phyloP scores from a whole-genome alignment of 1,284 basidiomycete species.

The Irpex rosettiformis region DNA sequence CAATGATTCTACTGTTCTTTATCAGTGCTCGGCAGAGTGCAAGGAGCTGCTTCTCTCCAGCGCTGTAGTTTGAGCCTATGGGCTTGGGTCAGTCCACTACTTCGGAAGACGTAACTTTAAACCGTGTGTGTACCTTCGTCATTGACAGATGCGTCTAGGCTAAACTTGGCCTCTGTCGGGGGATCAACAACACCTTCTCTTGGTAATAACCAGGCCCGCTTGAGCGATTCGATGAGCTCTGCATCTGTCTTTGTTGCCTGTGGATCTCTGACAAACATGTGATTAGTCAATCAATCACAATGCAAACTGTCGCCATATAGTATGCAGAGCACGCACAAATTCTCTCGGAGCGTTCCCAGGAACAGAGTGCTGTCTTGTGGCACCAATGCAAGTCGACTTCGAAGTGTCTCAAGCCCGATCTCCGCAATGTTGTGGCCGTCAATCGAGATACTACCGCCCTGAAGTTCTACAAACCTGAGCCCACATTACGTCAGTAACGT shows the following conservation, averaged over 20 bases:
- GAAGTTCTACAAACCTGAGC: slow-evolving; percentile 62
- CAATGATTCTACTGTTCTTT: slow-evolving; percentile 66
- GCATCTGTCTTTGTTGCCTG: slow-evolving; percentile 48
- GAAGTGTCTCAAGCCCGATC: slow-evolving; percentile 55
- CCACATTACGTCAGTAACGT: background rate
- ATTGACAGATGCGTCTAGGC: slow-evolving; percentile 57
- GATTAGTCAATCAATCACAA: slow-evolving; percentile 10
- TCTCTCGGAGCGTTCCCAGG: slow-evolving; percentile 64
- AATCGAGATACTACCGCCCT: slow-evolving; percentile 62
- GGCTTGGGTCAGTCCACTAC: slow-evolving; percentile 15
- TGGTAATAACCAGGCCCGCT: slow-evolving; percentile 61
- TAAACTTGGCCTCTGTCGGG: slow-evolving; percentile 58
- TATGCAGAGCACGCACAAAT: slow-evolving; percentile 44
- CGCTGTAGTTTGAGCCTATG: slow-evolving; percentile 67
- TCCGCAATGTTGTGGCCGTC: slow-evolving; percentile 63
- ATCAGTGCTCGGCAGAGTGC: slow-evolving; percentile 71
- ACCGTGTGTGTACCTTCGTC: slow-evolving; percentile 65
- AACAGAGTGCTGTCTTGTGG: slow-evolving; percentile 68
- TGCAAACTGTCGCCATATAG: background rate
- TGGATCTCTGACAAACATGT: slow-evolving; percentile 48
- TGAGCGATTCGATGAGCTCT: slow-evolving; percentile 50
- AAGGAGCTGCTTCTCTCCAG: slow-evolving; percentile 77
- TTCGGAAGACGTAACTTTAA: background rate
- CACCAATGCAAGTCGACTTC: slow-evolving; percentile 65
- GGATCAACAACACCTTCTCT: slow-evolving; percentile 45